Conservation (phyloP, 768 basidiomycete species). For the Hygrophorus pudorinus region DNA sequence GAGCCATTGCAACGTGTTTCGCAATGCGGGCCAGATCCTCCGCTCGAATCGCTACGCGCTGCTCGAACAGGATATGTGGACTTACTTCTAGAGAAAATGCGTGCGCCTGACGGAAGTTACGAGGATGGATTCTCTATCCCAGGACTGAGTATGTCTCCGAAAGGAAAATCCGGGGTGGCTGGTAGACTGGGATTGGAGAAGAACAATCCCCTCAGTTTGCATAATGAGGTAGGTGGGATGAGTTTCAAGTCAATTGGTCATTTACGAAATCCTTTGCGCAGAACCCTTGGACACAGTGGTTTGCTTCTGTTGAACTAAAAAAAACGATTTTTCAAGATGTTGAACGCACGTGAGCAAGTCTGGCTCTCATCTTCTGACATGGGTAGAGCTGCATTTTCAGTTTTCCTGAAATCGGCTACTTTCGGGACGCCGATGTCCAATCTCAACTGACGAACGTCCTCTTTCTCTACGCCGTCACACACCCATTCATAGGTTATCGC, state of each 20-base stretch:
- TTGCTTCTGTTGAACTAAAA: slow-evolving; percentile 77
- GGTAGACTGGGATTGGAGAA: slow-evolving; percentile 33
- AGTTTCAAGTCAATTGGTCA: neutral
- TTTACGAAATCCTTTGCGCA: slow-evolving; percentile 19
- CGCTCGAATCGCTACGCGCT: slow-evolving; percentile 33
- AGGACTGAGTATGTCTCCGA: slow-evolving; percentile 22
- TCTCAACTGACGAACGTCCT: slow-evolving; percentile 76
- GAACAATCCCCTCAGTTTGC: slow-evolving; percentile 76
- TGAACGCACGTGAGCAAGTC: slow-evolving; percentile 72
- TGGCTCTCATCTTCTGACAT: slow-evolving; percentile 5
- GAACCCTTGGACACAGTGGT: slow-evolving; percentile 97
- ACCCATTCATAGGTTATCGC: slow-evolving; percentile 83
- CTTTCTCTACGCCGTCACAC: slow-evolving; percentile 71
- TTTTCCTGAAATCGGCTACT: slow-evolving; percentile 95
- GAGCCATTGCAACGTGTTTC: slow-evolving; percentile 54
- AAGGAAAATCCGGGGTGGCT: slow-evolving; percentile 17
- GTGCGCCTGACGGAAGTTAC: slow-evolving; percentile 80
- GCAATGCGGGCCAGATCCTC: slow-evolving; percentile 24
- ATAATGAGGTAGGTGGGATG: slow-evolving; percentile 47
- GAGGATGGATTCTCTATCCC: slow-evolving; percentile 49
- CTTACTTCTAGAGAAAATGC: slow-evolving; percentile 59
- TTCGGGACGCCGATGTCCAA: slow-evolving; percentile 68
- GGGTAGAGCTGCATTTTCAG: slow-evolving; percentile 26
- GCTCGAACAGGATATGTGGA: slow-evolving; percentile 48
- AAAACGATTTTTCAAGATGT: slow-evolving; percentile 92